Evolutionary conservation across 2,329 filamentous ascomycete genomes (phyloP), one percentile per base, ranked within the genome.

Genomic region (Neonectria neomacrospora): DNA sequence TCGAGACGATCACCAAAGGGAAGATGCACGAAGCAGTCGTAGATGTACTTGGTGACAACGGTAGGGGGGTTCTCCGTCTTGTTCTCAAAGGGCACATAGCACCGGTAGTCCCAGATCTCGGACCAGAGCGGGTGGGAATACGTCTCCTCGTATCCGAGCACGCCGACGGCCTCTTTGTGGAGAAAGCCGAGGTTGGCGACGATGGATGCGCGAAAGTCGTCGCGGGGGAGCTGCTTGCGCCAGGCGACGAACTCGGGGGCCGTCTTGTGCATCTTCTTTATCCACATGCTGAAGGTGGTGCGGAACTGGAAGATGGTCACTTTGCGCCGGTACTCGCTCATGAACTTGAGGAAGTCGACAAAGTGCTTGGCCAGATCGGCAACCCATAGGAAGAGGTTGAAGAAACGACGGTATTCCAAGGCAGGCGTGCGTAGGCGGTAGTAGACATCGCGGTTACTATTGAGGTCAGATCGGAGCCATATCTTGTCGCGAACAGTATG

Each of bases 361-460:
- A 91, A 84, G 69, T 93, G 88, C 72, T 94, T 95, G 0, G 86
- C 83, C 0, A 96, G 79, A 55, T 90, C 84, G 0, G 88, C 90
- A 1, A 94, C 76, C 91, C 91, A 96, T 0, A 89, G 63, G 64
- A 93, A 95, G 0, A 86, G 83, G 0, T 77, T 52, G 62, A 89
- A 85, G 69, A 90, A 94, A 2, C 87, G 78, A 11, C 64, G 65
- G 70, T 96, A 96, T 39, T 89, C 87, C 0, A 65, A 28, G 0
- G 87, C 81, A 0, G 92, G 90, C 0, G 56, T 74, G 2, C 74
- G 74, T 0, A 96, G 76, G 10, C 82, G 82, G 72, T 94, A 96
- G 80, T 89, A 95, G 0, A 92, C 75, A 16, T 72, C 73, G 3
- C 66, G 72, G 1, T 71, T 71, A 0, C 71, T 75, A 57, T 86